A percentile compares a stretch with the other conserved stretches of the same genome.
These are phyloP conservation scores for Malassezia pachydermatis DNA, from an alignment of 1,284 basidiomycete species.

Conservation along the genomic window DNA sequence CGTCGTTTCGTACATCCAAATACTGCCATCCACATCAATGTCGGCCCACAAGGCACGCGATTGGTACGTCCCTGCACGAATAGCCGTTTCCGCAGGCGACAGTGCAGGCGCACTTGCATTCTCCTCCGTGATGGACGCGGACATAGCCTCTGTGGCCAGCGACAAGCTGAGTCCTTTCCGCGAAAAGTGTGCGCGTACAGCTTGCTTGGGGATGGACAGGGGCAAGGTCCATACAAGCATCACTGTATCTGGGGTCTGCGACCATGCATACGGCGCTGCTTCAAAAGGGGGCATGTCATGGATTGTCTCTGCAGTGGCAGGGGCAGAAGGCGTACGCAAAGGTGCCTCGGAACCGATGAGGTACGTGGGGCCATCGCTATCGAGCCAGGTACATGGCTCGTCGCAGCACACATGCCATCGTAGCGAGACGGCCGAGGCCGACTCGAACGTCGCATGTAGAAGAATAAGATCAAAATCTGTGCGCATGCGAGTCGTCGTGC, in stretches of 20 bases:
- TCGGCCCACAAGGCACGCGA: slow-evolving; percentile 32
- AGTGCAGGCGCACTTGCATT: no score
- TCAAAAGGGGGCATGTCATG: not conserved
- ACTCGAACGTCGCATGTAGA: not conserved
- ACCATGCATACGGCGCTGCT: slow-evolving; percentile 66
- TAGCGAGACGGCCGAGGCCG: not conserved
- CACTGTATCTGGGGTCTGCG: slow-evolving; percentile 68
- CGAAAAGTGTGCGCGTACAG: slow-evolving; percentile 54
- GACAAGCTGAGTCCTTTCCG: slow-evolving; percentile 55
- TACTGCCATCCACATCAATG: slow-evolving; percentile 25
- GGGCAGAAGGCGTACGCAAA: not conserved
- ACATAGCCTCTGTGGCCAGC: no score
- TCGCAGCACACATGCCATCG: slow-evolving; percentile 6
- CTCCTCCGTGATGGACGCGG: no score
- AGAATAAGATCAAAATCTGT: slow-evolving; percentile 8
- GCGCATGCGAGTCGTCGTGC: not conserved
- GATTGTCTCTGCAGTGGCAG: not conserved
- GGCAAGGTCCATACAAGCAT: slow-evolving; percentile 74
- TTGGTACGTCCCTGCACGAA: slow-evolving; percentile 23
- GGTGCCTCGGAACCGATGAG: slow-evolving; percentile 8
- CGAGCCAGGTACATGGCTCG: not conserved
- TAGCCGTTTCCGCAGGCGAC: slow-evolving; percentile 17
- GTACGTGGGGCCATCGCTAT: not conserved
- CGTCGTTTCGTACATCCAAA: slow-evolving; percentile 31
- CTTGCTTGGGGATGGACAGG: slow-evolving; percentile 48